A percentile compares a stretch with the other conserved stretches of the same genome.
Evolutionary conservation across 1,284 basidiomycete genomes (phyloP).

Genomic region (Cutaneotrichosporon cyanovorans): DNA sequence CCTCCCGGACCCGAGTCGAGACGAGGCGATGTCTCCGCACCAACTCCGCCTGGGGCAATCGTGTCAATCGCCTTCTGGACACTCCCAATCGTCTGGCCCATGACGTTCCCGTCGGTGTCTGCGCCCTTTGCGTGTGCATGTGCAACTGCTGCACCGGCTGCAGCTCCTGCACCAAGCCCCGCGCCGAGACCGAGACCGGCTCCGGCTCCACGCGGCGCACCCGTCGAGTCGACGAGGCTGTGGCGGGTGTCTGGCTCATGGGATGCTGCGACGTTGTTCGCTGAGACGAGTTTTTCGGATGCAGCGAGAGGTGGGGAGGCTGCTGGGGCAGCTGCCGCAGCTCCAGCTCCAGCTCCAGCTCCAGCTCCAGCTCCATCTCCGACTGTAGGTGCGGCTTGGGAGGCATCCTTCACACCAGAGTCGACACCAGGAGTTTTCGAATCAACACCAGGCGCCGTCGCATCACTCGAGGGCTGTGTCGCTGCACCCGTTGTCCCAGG

Average conservation of each 20-base stretch:
- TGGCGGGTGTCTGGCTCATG: conserved; percentile 6
- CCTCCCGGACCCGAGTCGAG: too few species aligned
- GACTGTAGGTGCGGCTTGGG: not conserved
- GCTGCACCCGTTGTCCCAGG: too few species aligned
- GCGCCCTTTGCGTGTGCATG: not conserved
- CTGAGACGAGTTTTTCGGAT: not conserved
- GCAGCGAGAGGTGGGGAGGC: not conserved
- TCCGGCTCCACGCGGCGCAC: conserved; percentile 5
- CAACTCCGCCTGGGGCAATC: too few species aligned
- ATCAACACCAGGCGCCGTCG: too few species aligned
- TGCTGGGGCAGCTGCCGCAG: too few species aligned
- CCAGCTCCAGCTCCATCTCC: not conserved
- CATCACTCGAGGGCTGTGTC: too few species aligned
- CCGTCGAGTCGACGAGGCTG: conserved; percentile 14
- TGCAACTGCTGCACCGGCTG: not conserved
- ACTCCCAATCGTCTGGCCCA: conserved; percentile 77
- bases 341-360: not conserved
- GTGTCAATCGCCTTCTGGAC: conserved; percentile 79
- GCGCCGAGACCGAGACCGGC: not conserved
- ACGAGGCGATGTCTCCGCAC: too few species aligned
- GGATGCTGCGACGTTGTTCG: conserved; percentile 3
- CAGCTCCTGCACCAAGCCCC: not conserved
- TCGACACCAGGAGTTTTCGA: too few species aligned
- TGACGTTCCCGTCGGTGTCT: conserved; percentile 47
- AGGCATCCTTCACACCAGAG: too few species aligned